phyloP scores from a whole-genome alignment of 768 basidiomycete genomes.

The Lactarius hatsudake region DNA sequence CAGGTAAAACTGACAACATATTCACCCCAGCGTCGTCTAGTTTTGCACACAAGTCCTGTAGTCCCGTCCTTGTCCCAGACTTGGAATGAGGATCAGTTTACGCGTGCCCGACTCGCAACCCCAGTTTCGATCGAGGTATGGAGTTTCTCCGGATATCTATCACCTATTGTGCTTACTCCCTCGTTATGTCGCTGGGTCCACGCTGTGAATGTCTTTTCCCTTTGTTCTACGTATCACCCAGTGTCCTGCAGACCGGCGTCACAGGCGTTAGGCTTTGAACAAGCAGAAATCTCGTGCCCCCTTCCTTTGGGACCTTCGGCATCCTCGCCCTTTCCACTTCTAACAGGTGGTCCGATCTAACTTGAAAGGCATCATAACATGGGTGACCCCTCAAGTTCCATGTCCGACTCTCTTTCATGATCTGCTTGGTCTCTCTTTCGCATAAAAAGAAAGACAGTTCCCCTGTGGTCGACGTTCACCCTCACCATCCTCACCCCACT shows the following conservation, averaged over 20 bases:
- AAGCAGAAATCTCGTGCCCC: background rate
- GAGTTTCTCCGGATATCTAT: background rate
- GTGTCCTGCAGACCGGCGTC: background rate
- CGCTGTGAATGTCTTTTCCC: background rate
- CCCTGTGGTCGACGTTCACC: background rate
- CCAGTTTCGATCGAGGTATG: slow-evolving; percentile 4
- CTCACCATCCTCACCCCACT: background rate
- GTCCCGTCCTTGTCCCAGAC: background rate
- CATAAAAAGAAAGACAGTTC: slow-evolving; percentile 1
- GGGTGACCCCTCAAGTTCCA: background rate
- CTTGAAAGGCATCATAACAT: slow-evolving; percentile 9
- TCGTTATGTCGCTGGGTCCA: background rate
- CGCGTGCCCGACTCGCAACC: background rate
- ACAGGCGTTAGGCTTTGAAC: background rate
- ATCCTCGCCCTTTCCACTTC: background rate
- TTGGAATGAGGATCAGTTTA: background rate
- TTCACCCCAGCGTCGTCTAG: background rate
- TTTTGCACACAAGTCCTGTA: background rate
- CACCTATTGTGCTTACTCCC: slow-evolving; percentile 1
- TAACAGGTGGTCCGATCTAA: background rate
- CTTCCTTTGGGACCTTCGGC: background rate
- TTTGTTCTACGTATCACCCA: background rate
- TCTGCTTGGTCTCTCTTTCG: slow-evolving; percentile 4
- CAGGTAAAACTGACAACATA: background rate
- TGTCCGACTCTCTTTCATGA: slow-evolving; percentile 19